Base-by-base conservation (phyloP, 2,329 filamentous ascomycete species). In the Cercospora beticola region DNA sequence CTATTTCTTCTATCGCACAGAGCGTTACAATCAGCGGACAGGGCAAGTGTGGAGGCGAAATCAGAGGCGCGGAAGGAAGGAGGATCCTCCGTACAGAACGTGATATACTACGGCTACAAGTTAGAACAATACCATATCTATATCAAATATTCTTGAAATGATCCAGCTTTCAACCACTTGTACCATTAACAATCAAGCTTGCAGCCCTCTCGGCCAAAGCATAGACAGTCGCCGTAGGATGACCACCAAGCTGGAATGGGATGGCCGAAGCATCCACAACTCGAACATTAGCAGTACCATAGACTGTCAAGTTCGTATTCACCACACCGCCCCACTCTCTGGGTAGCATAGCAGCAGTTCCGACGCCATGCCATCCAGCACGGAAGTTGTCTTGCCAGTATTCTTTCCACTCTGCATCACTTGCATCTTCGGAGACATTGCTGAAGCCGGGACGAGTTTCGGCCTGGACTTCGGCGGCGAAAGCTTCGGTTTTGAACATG, bases 161-260 rank as follows among this genome's bases (percentile, higher is more conserved):
- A 16, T 40, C 5, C 5, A 2, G 36, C 5, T 5, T 40, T 40
- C 36, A 40, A 40, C 36, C 36, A 40, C 36, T 40, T 14, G 36
- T 40, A 5, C 36, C 36, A 40, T 40, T n/a, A 16, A 36, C 14
- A 16, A 36, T 36, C 14, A 36, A 36, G 33, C 33, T 36, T 0
- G 74, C 74, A 23, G 69, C 72, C 40, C 72, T 72, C 63, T 78
- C 76, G 5, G 76, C 75, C 18, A 77, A 60, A 16, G 72, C 75
- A 68, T 77, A 77, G 3, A 77, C 68, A 14, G 70, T 68, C 9
- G 68, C 70, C 1, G 64, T 64, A 16, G 67, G 67, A 43, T 69
- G 67, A 5, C 64, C 67, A 49, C 64, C 64, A 23, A 69, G 28
- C n/a, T 61, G 57, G 30, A 76, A 65, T 4, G 75, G 75, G 9